phyloP scores from a whole-genome alignment of 1,139 yeast genomes.

The Suhomyces terraborum region DNA sequence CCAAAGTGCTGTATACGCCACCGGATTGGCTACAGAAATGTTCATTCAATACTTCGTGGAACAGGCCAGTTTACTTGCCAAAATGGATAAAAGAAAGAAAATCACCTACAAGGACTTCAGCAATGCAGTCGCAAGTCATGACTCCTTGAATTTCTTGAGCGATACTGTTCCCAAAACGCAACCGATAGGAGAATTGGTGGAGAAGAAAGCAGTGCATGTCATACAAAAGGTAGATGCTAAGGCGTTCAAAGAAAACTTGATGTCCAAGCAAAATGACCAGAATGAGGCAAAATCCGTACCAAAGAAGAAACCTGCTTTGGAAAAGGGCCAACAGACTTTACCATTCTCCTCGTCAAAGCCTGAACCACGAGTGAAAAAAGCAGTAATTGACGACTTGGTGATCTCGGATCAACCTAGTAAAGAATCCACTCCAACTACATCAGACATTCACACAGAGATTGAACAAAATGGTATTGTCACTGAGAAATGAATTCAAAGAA shows the following conservation, averaged over 20 bases:
- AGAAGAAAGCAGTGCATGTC: slow-evolving; percentile 46
- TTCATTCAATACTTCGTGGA: slow-evolving; percentile 80
- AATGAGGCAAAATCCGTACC: slow-evolving; percentile 10
- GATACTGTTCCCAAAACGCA: slow-evolving; percentile 70
- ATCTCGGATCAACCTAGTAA: slow-evolving; percentile 19
- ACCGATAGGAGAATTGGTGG: slow-evolving; percentile 53
- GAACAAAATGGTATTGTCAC: no score
- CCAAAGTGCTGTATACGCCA: slow-evolving; percentile 76
- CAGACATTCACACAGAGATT: no score
- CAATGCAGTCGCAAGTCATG: slow-evolving; percentile 65
- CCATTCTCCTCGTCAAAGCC: slow-evolving; percentile 18
- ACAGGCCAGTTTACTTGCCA: slow-evolving; percentile 72
- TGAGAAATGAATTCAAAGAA: no score
- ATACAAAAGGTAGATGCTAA: slow-evolving; percentile 11
- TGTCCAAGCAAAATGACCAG: slow-evolving; percentile 12
- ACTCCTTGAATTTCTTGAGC: slow-evolving; percentile 65
- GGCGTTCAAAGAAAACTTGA: slow-evolving; percentile 9
- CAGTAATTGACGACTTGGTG: slow-evolving; percentile 40
- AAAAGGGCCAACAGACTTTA: slow-evolving; percentile 45
- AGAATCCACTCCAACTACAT: slow-evolving; percentile 2
- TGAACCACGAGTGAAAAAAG: slow-evolving; percentile 30
- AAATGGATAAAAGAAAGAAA: slow-evolving; percentile 69
- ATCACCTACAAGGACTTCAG: slow-evolving; percentile 76
- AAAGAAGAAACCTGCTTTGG: slow-evolving; percentile 23
- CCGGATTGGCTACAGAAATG: slow-evolving; percentile 85